Base-by-base conservation (phyloP, 768 basidiomycete species). In the Chalciporus sphaerocephalus region DNA sequence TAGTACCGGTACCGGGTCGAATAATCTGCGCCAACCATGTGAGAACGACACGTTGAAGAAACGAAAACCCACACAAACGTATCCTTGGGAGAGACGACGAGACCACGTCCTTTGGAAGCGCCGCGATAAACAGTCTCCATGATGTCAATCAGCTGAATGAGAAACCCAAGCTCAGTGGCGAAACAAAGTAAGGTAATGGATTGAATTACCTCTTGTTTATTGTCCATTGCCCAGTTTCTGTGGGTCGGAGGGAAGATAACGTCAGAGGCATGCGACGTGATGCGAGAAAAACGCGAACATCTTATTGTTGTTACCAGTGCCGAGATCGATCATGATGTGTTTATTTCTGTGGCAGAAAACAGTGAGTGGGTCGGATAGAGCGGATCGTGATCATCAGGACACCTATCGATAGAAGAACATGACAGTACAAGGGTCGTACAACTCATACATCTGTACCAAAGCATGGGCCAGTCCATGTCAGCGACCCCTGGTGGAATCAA, bases 221-320 rank as follows among this genome's bases (percentile, higher is more conserved):
- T 93, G 62, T 93, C 89, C 80, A 99, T 96, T 15, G 95, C 83
- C 96, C 96, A 98, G 66, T 97, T 98, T 67, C 96, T 97, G 56
- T 36, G 37, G n/a, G 21, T 34, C 17, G 7, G 30, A 25, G 17
- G 1, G 22, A 16, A 38, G 11, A 22, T 9, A 23, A n/a, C 15
- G 15, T 38, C 21, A 38, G 38, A 38, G 15, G 8, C 15, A 37
- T 6, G 34, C 34, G 18, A 2, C 2, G 20, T 18, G 11, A 18
- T 8, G 32, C 30, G 17, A 3, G 34, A 3, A 4, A 16, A 10
- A 15, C 4, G 74, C 91, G 53, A 47, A 94, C 93, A 96, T 96
- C 74, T 98, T 97, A 71, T 97, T 97, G 70, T 97, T 97, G 69
- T 98, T 96, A 74, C 94, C 94, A 40, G 94, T 98, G n/a, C 93